Evolutionary conservation across 2,329 filamentous ascomycete species (phyloP).

Genomic region (Colletotrichum salicis): DNA sequence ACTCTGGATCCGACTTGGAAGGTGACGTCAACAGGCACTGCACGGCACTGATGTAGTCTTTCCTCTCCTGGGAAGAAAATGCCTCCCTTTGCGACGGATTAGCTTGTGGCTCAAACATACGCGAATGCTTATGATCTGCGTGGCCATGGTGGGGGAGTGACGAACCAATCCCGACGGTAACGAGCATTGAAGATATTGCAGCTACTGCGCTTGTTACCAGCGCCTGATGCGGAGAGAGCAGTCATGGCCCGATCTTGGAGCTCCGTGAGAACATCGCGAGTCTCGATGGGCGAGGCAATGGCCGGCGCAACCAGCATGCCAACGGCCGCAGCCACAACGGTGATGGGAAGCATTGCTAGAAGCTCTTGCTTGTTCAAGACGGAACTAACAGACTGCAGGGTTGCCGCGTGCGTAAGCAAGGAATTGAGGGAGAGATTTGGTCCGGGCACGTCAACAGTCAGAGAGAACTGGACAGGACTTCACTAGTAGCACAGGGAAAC

Average conservation of each 20-base stretch:
- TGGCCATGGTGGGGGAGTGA: neutral
- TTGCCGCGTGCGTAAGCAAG: neutral
- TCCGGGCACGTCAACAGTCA: neutral
- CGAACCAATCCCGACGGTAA: conserved; percentile 32
- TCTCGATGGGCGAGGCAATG: conserved; percentile 6
- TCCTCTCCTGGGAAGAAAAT: conserved; percentile 37
- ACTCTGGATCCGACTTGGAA: conserved; percentile 8
- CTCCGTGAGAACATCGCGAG: conserved; percentile 13
- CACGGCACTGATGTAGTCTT: conserved; percentile 35
- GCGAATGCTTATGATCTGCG: neutral
- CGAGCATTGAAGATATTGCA: conserved; percentile 32
- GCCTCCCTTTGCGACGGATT: conserved; percentile 35
- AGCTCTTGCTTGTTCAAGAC: neutral
- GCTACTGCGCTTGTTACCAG: conserved; percentile 15
- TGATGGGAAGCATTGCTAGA: conserved; percentile 15
- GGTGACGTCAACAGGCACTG: conserved; percentile 32
- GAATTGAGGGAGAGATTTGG: neutral
- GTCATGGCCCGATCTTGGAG: conserved; percentile 13
- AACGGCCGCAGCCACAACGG: conserved; percentile 10
- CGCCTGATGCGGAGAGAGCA: conserved; percentile 1
- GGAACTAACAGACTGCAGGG: neutral
- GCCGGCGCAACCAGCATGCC: conserved; percentile 6
- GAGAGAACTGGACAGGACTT: neutral
- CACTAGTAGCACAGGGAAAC: no score
- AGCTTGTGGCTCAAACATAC: neutral